phyloP scores from a whole-genome alignment of 2,329 filamentous ascomycete genomes.

The Alternaria sp. region DNA sequence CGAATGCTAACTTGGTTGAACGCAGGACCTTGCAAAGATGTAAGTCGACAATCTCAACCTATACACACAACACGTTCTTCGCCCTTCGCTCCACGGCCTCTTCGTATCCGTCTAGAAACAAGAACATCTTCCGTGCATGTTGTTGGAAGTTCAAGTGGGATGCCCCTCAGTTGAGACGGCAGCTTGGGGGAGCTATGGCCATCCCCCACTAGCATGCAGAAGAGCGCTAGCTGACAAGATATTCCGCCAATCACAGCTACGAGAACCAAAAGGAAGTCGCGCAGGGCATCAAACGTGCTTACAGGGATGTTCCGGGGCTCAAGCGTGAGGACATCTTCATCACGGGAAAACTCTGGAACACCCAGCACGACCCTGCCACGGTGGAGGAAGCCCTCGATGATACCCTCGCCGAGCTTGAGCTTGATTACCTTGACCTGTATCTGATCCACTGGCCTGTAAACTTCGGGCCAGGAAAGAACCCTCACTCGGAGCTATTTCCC shows the following conservation, averaged over 20 bases:
- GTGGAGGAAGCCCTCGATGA: slow-evolving; percentile 77
- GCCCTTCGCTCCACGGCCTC: not conserved
- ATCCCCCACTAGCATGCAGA: slow-evolving; percentile 1
- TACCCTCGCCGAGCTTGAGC: slow-evolving; percentile 76
- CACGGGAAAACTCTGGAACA: slow-evolving; percentile 91
- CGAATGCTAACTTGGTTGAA: slow-evolving; percentile 41
- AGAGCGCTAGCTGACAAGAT: slow-evolving; percentile 30
- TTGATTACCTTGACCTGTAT: slow-evolving; percentile 92
- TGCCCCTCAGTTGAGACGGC: slow-evolving; percentile 30
- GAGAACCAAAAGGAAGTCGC: slow-evolving; percentile 46
- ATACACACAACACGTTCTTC: not conserved
- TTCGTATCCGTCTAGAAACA: not conserved
- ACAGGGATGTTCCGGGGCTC: slow-evolving; percentile 37
- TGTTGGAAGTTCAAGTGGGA: slow-evolving; percentile 21
- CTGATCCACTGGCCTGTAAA: slow-evolving; percentile 88
- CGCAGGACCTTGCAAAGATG: slow-evolving; percentile 45
- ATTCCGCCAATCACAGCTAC: slow-evolving; percentile 43
- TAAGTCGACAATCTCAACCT: slow-evolving; percentile 21
- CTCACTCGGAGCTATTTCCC: slow-evolving; percentile 43
- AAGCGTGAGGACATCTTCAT: slow-evolving; percentile 47
- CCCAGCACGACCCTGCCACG: slow-evolving; percentile 75
- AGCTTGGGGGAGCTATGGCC: slow-evolving; percentile 31
- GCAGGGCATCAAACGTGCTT: slow-evolving; percentile 43
- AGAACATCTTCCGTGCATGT: not conserved
- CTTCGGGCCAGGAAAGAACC: slow-evolving; percentile 65